These are phyloP conservation scores for Eucalyptus curtisii DNA, from an alignment of 345 rosid genomes.

Conservation along the genomic window DNA sequence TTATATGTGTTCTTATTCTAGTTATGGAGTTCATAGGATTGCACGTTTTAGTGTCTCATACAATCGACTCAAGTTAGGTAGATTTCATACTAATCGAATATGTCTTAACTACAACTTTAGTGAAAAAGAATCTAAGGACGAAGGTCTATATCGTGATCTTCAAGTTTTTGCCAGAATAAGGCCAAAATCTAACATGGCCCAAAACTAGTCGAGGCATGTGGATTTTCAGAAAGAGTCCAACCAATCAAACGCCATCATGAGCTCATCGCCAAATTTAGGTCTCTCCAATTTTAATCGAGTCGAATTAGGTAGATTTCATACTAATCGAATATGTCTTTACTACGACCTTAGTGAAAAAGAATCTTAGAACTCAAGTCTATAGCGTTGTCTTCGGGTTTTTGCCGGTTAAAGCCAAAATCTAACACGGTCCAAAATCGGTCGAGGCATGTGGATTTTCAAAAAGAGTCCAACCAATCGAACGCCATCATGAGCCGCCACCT, in stretches of 20 bases:
- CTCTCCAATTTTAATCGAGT: background rate
- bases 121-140: background rate
- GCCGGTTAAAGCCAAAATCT: background rate
- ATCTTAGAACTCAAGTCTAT: background rate
- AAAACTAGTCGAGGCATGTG: background rate
- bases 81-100: background rate
- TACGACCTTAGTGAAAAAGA: background rate
- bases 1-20: too few species aligned
- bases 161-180: background rate
- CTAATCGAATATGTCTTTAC: background rate
- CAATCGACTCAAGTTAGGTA: background rate
- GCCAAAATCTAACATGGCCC: background rate
- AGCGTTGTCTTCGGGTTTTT: background rate
- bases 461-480: background rate
- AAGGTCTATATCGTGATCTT: background rate
- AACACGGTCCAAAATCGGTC: background rate
- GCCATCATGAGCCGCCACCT: background rate
- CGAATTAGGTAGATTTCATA: background rate
- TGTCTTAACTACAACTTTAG: background rate
- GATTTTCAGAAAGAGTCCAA: background rate
- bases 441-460: background rate
- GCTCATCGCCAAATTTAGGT: background rate
- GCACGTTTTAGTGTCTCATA: too few species aligned
- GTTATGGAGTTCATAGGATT: too few species aligned
- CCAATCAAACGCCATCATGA: background rate